Base-by-base conservation (phyloP, 257 asterid genomes). In the Scutellaria minor region DNA sequence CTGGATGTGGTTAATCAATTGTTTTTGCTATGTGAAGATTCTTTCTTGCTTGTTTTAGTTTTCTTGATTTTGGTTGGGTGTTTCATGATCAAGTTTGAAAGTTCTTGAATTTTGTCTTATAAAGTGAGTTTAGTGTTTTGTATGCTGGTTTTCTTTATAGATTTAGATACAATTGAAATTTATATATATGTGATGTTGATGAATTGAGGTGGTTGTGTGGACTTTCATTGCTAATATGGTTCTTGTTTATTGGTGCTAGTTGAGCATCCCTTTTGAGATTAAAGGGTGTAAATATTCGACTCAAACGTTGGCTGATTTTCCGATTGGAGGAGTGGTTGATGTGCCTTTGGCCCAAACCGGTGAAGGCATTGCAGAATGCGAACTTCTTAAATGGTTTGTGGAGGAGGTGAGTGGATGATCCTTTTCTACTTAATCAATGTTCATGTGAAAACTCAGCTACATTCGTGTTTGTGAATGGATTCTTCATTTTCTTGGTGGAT, bases 361-460 rank as follows among this genome's bases (percentile, higher is more conserved):
- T 41, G 99, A 94, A 90, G 99, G 99, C 44, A 94, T 94, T 71
- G 99, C 99, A 9, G 99, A 94, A 80, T 94, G 99, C 73, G 99
- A 94, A 79, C 97, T 94, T 73, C 93, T 94, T 60, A 81, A 88
- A 77, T 94, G 99, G 99, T 94, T 91, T 66, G 95, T 94, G 66
- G 72, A 84, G 72, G 99, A 91, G 99, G 99, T 94, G 73, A 83
- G 91, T 67, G 54, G 65, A 57, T 66, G 73, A 66, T 54, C 66
- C 63, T 14, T 55, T 75, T 64, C 5, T 27, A 37, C 22, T 63
- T 44, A 47, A 66, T 61, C 68, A 35, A 35, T 69, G 67, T 15
- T 76, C 13, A 24, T 14, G 27, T 40, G 37, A 37, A 56, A 41
- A 66, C 6, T 59, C 13, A 6, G 31, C 6, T 41, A 2, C 51